phyloP scores from a whole-genome alignment of 106 monocot genomes.

The Dendrobium officinale region DNA sequence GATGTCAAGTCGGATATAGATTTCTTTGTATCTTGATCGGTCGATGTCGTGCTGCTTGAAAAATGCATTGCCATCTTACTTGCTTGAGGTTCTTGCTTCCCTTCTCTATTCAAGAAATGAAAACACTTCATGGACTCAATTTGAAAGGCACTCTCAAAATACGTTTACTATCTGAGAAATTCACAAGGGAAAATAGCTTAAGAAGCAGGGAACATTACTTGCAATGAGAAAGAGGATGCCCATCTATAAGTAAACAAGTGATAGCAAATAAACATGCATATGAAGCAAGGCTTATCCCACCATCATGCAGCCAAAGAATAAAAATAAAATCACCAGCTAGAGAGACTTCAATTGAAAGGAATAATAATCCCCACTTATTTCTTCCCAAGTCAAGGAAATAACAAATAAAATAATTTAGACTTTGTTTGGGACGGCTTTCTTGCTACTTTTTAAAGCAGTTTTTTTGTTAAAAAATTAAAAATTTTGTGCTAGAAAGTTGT shows the following conservation, averaged over 20 bases:
- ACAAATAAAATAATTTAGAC: too few relatives aligned
- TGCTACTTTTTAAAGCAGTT: too few relatives aligned
- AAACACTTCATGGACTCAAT: constrained; percentile 46
- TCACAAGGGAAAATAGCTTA: too few relatives aligned
- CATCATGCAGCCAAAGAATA: background rate
- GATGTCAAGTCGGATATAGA: constrained; percentile 31
- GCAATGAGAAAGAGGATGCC: background rate
- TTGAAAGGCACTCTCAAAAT: background rate
- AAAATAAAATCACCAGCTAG: too few relatives aligned
- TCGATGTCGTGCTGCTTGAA: constrained; percentile 30
- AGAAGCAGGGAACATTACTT: background rate
- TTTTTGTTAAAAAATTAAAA: too few relatives aligned
- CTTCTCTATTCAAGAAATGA: constrained; percentile 25
- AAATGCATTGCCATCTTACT: constrained; percentile 6
- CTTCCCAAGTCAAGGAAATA: too few relatives aligned
- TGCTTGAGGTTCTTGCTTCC: constrained; percentile 22
- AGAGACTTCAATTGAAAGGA: too few relatives aligned
- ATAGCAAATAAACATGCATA: background rate
- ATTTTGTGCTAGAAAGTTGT: too few relatives aligned
- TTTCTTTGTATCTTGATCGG: constrained; percentile 31
- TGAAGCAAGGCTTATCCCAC: background rate
- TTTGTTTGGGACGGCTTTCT: too few relatives aligned
- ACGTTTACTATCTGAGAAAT: background rate
- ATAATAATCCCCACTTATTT: too few relatives aligned
- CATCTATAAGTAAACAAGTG: background rate